Base-by-base conservation (phyloP, 1,284 basidiomycete genomes). In the Austroboletus novae-zelandiae region DNA sequence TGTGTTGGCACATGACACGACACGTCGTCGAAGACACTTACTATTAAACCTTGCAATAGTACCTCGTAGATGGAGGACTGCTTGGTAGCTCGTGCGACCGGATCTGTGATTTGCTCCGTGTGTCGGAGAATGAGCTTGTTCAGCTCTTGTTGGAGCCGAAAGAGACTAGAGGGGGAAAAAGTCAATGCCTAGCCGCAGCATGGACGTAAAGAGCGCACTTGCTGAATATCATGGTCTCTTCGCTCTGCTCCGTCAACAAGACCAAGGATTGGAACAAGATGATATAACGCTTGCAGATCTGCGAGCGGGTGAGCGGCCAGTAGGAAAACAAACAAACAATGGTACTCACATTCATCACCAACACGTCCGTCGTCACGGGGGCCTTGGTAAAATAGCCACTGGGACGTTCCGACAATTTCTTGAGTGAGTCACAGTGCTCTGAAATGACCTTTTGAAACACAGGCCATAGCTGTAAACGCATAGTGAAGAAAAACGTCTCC, bases 201-300 rank as follows among this genome's bases (percentile, higher is more conserved):
- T 34, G 25, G n/a, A 15, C 15, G 15, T 17, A 20, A 14, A 44
- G 10, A 39, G 61, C 79, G 58, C 64, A 94, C 94, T 94, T 93
- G 13, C 89, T 86, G 62, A 95, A 96, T 42, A 95, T 88, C 93
- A 96, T 95, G 7, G 89, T 91, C 66, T 97, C 94, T 57, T 94
- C 91, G 39, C 84, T 86, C 58, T 91, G 86, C 43, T 81, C 81
- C 7, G 91, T 92, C 57, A 96, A 70, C 23, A 81, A 79, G 18
- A 93, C 81, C 55, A 93, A 84, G 3, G 86, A 84, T 52, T 83
- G 84, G 73, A 97, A 96, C 56, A 94, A 66, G 23, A 75, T 74
- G 11, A 86, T 78, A 65, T 97, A 98, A 51, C 84, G 74, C 61
- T 76, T 67, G 76, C 86, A 79, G 67, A 76, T 69, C 77, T 71